phyloP scores from a whole-genome alignment of 2,329 filamentous ascomycete genomes.

The Fusarium aywerte region DNA sequence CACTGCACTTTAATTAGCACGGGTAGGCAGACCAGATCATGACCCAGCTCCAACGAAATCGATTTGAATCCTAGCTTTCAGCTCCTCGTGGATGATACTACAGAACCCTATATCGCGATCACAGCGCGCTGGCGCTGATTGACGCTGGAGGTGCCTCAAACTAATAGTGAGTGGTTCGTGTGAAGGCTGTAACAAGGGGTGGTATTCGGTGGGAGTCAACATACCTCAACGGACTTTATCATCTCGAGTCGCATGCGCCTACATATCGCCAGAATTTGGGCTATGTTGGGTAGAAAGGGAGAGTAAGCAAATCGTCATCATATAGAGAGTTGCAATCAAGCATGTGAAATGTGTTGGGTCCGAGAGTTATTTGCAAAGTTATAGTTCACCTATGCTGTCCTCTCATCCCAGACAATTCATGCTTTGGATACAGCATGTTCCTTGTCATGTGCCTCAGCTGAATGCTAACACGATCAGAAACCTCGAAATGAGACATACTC shows the following conservation, averaged over 20 bases:
- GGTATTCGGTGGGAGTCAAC: slow-evolving; percentile 14
- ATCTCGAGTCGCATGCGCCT: slow-evolving; percentile 23
- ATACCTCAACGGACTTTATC: slow-evolving; percentile 21
- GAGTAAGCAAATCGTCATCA: neutral
- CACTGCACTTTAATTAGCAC: slow-evolving; percentile 29
- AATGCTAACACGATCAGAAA: slow-evolving; percentile 20
- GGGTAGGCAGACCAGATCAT: neutral
- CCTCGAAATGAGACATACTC: slow-evolving; percentile 23
- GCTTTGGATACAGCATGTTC: slow-evolving; percentile 17
- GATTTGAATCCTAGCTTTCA: slow-evolving; percentile 20
- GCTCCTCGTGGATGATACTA: slow-evolving; percentile 25
- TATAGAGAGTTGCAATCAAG: neutral
- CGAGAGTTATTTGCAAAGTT: slow-evolving; percentile 4
- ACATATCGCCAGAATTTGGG: neutral
- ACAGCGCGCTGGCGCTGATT: slow-evolving; percentile 41
- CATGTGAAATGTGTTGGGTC: neutral
- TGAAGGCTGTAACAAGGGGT: slow-evolving; percentile 40
- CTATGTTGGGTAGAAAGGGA: slow-evolving; percentile 2
- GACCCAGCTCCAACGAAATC: slow-evolving; percentile 16
- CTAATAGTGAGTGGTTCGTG: slow-evolving; percentile 41
- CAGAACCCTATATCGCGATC: slow-evolving; percentile 16
- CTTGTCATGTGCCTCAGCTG: slow-evolving; percentile 22
- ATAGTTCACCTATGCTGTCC: neutral
- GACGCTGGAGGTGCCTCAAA: slow-evolving; percentile 42
- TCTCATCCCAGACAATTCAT: slow-evolving; percentile 26